phyloP scores from a whole-genome alignment of 2,329 filamentous ascomycete species.

The Fusarium sp. region DNA sequence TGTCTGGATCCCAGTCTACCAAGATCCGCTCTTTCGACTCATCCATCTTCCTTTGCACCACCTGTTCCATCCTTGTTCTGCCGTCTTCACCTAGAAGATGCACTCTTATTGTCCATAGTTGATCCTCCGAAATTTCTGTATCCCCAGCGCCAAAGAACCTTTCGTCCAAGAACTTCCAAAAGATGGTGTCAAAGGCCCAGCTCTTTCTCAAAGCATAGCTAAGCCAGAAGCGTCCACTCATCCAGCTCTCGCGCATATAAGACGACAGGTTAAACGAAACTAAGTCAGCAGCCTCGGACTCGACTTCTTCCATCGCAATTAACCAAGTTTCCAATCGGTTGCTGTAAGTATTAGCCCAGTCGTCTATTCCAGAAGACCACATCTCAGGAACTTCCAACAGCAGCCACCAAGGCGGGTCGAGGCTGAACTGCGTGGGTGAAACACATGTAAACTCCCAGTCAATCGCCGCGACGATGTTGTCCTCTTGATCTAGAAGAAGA shows the following conservation, averaged over 20 bases:
- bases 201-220: constrained; percentile 51
- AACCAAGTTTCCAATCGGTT: constrained; percentile 50
- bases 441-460: constrained; percentile 57
- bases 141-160: constrained; percentile 45
- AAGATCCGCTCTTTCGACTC: constrained; percentile 43
- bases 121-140: constrained; percentile 13
- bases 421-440: constrained; percentile 48
- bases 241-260: constrained; percentile 53
- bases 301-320: constrained; percentile 40
- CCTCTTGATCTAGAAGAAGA: constrained; percentile 47
- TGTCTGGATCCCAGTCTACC: constrained; percentile 45
- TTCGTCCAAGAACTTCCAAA: constrained; percentile 52
- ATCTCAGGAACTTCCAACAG: constrained; percentile 48
- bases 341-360: constrained; percentile 48
- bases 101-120: constrained; percentile 47
- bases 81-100: constrained; percentile 45
- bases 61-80: constrained; percentile 43
- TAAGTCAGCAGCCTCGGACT: constrained; percentile 18
- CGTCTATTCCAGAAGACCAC: constrained; percentile 46
- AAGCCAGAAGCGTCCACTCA: constrained; percentile 49
- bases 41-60: constrained; percentile 49
- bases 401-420: constrained; percentile 56
- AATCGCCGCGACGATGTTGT: constrained; percentile 49
- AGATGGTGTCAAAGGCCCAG: constrained; percentile 53
- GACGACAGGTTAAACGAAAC: constrained; percentile 36